Conservation (phyloP, 768 basidiomycete species). For the Tylopilus felleus region DNA sequence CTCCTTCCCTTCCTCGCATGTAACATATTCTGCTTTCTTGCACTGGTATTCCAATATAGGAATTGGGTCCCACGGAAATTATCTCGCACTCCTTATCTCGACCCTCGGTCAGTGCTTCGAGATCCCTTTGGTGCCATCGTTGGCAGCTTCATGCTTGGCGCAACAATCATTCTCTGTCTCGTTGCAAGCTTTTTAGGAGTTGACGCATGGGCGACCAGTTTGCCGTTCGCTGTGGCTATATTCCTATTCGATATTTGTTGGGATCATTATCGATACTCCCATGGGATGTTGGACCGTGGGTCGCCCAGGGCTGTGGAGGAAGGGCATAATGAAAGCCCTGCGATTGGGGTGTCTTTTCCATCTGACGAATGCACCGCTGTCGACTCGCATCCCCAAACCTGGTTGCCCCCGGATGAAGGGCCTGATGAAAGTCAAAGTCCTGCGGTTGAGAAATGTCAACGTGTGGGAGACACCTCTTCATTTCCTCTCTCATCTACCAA, state of each 20-base stretch:
- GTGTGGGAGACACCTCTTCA: no score
- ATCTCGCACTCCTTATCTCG: slow-evolving; percentile 33
- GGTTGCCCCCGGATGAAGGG: background rate
- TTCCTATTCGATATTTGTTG: slow-evolving; percentile 62
- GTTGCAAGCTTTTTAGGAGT: slow-evolving; percentile 72
- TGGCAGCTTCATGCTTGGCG: slow-evolving; percentile 61
- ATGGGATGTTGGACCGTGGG: slow-evolving; percentile 17
- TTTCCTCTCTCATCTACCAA: no score
- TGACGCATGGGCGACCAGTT: slow-evolving; percentile 80
- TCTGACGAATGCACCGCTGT: no score
- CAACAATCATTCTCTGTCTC: slow-evolving; percentile 70
- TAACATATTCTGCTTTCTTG: slow-evolving; percentile 57
- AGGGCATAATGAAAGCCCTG: background rate
- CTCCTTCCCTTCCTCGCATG: slow-evolving; percentile 77
- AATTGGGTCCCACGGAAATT: slow-evolving; percentile 50
- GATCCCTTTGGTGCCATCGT: slow-evolving; percentile 76
- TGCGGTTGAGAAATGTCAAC: no score
- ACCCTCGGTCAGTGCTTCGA: slow-evolving; percentile 59
- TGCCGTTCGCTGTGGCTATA: slow-evolving; percentile 76
- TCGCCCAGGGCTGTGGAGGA: no score
- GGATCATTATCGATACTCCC: slow-evolving; percentile 49
- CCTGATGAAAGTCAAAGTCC: background rate
- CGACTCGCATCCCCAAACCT: no score
- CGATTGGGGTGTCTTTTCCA: background rate
- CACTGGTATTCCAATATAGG: slow-evolving; percentile 59